Conservation (phyloP, 345 rosid species). For the Salix exigua region DNA sequence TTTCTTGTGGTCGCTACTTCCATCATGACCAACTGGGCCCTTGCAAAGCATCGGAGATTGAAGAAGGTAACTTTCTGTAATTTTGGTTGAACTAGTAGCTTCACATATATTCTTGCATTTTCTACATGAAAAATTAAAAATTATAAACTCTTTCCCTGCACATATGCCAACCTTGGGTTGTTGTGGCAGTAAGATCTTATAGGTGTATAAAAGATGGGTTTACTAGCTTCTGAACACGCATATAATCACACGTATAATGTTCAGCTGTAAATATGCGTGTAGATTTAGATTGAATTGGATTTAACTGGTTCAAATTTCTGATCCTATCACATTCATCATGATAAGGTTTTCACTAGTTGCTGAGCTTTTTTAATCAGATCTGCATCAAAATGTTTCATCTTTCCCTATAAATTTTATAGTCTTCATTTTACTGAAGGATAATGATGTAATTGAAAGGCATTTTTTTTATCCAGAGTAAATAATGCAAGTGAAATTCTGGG, state of each 20-base stretch:
- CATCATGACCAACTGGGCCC: constrained; percentile 99
- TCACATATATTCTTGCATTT: background rate
- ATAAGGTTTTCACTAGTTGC: background rate
- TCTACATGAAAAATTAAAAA: background rate
- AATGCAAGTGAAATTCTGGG: background rate
- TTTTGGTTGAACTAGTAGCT: background rate
- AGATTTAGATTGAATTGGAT: background rate
- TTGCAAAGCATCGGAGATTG: constrained; percentile 85
- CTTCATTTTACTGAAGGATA: background rate
- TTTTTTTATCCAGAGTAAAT: background rate
- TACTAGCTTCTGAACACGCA: background rate
- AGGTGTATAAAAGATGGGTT: background rate
- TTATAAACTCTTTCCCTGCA: too few relatives aligned
- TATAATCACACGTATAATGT: background rate
- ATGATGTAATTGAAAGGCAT: background rate
- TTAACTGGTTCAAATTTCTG: background rate
- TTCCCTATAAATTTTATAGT: background rate
- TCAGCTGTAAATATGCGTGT: background rate
- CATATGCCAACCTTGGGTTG: background rate
- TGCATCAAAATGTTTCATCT: background rate
- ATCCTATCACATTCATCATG: background rate
- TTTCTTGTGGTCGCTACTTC: constrained; percentile 73
- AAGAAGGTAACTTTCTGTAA: constrained; percentile 55
- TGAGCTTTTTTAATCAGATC: background rate
- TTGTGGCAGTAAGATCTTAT: background rate